Percentiles rank a stretch among this genome's conserved stretches.
phyloP scores from a whole-genome alignment of 768 basidiomycete species.

The Leccinum aurantiacum region DNA sequence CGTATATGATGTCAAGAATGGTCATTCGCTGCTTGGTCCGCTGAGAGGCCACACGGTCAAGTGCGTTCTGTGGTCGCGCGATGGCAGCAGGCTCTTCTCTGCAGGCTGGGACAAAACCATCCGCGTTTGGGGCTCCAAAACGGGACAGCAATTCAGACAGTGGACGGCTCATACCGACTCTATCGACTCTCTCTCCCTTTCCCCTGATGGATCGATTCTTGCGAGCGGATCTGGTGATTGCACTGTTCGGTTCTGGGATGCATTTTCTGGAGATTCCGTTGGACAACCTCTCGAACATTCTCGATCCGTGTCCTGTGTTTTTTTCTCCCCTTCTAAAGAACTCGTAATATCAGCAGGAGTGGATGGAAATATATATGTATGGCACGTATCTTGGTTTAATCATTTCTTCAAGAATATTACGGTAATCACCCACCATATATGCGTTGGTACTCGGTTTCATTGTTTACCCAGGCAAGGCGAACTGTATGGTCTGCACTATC shows the following conservation, averaged over 20 bases:
- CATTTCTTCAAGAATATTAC: too few relatives aligned
- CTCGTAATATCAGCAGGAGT: background rate
- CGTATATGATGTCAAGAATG: background rate
- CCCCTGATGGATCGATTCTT: too few relatives aligned
- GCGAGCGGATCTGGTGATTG: background rate
- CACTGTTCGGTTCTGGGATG: background rate
- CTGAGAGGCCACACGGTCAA: background rate
- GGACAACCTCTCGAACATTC: background rate
- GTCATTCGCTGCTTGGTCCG: background rate
- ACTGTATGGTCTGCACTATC: too few relatives aligned
- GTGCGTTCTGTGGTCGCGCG: background rate
- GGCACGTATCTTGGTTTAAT: background rate
- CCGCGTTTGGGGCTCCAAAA: too few relatives aligned
- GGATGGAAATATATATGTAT: background rate
- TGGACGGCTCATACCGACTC: too few relatives aligned
- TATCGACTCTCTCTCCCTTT: too few relatives aligned
- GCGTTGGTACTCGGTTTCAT: too few relatives aligned
- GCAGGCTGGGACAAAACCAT: too few relatives aligned
- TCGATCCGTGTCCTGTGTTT: rapidly evolving
- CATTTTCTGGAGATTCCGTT: background rate
- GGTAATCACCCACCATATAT: too few relatives aligned
- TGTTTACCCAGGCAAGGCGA: too few relatives aligned
- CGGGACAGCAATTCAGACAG: too few relatives aligned
- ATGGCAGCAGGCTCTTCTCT: too few relatives aligned
- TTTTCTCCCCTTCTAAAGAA: background rate